These are phyloP conservation scores for thale cress (Arabidopsis thaliana) DNA, from an alignment of 345 rosid species.

Conservation along the genomic window TAIR10.1 NC_003076.8:1242001-1242500, in stretches of 20 bases:
- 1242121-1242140: slow-evolving; percentile 64
- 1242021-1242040: neutral
- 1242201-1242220: slow-evolving; percentile 39
- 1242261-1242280: slow-evolving; percentile 69
- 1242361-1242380: neutral
- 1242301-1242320: slow-evolving; percentile 77
- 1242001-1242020: neutral
- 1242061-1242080: slow-evolving; percentile 61
- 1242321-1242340: slow-evolving; percentile 54
- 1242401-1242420: too few relatives aligned
- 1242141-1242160: slow-evolving; percentile 66
- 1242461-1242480: neutral
- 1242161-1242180: slow-evolving; percentile 72
- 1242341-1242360: slow-evolving; percentile 19
- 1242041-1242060: neutral
- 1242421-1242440: neutral
- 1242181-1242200: slow-evolving; percentile 62
- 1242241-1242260: slow-evolving; percentile 69
- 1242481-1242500: slow-evolving; percentile 5
- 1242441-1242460: too few relatives aligned
- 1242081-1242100: slow-evolving; percentile 80
- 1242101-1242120: slow-evolving; percentile 74
- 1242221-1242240: slow-evolving; percentile 58
- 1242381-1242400: too few relatives aligned
- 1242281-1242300: slow-evolving; percentile 78